Percentiles rank a stretch among this genome's conserved stretches.
Evolutionary conservation across 352 stramenopile genomes (phyloP).

Genomic region (Pelagophyceae sp.): DNA sequence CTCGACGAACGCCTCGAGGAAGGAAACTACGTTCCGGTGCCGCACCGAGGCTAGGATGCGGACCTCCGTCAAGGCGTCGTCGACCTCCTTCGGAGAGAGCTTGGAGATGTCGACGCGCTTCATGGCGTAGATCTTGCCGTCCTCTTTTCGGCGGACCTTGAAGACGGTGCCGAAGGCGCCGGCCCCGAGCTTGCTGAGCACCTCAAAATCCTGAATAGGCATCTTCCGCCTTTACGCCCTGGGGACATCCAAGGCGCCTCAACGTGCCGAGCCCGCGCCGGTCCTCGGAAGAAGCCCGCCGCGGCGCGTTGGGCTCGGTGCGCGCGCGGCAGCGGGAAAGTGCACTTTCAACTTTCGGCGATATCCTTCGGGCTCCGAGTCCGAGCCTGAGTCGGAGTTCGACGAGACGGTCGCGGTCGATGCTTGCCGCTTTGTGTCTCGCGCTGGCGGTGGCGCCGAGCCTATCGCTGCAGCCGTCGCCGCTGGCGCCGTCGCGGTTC

Average conservation of each 20-base stretch:
- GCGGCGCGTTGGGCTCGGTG: too few relatives aligned
- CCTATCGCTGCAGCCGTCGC: not conserved
- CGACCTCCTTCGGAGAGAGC: not conserved
- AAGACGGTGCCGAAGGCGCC: slow-evolving; percentile 23
- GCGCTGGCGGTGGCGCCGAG: too few relatives aligned
- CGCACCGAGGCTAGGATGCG: slow-evolving; percentile 11
- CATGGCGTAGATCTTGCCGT: slow-evolving; percentile 16
- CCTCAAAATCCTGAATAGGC: slow-evolving; percentile 2
- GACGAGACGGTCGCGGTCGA: too few relatives aligned
- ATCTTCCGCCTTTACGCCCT: too few relatives aligned
- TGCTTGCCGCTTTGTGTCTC: too few relatives aligned
- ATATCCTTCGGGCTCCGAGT: too few relatives aligned
- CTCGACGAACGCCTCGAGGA: slow-evolving; percentile 20
- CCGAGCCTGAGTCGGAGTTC: too few relatives aligned
- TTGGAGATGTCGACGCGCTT: slow-evolving; percentile 20
- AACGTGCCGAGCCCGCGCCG: too few relatives aligned
- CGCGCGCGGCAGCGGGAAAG: too few relatives aligned
- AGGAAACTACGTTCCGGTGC: slow-evolving; percentile 21
- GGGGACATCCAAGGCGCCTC: too few relatives aligned
- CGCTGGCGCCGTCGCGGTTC: not conserved
- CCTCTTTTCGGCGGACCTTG: not conserved
- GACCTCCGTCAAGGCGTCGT: slow-evolving; percentile 15
- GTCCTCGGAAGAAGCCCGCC: too few relatives aligned
- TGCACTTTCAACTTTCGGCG: too few relatives aligned
- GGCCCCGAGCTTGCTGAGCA: slow-evolving; percentile 10